Conservation (phyloP, 1,284 basidiomycete genomes). For the Entoloma clypeatum region DNA sequence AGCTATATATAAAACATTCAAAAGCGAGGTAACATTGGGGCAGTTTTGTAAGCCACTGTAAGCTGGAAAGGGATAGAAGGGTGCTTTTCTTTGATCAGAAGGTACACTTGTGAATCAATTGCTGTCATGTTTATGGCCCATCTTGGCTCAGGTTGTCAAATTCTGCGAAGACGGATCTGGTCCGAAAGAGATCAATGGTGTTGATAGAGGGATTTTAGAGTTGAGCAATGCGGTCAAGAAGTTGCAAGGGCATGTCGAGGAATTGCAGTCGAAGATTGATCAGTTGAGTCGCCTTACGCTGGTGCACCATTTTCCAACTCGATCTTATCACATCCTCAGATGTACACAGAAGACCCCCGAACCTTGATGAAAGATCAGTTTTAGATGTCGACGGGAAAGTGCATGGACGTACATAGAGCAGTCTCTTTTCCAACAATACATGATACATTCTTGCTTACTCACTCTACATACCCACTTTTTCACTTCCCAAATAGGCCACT, state of each 20-base stretch:
- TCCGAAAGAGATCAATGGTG: slow-evolving; percentile 52
- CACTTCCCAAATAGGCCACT: too few relatives aligned
- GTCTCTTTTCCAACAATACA: too few relatives aligned
- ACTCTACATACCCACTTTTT: too few relatives aligned
- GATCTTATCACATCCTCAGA: slow-evolving; percentile 34
- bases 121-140: background rate
- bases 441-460: too few relatives aligned
- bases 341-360: slow-evolving; percentile 63
- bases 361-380: too few relatives aligned
- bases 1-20: too few relatives aligned
- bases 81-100: slow-evolving; percentile 61
- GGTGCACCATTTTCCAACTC: background rate
- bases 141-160: slow-evolving; percentile 61
- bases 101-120: slow-evolving; percentile 39
- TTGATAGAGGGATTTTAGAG: slow-evolving; percentile 74
- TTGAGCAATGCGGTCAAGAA: slow-evolving; percentile 64
- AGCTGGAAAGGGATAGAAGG: slow-evolving; percentile 73
- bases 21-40: too few relatives aligned
- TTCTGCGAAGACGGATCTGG: slow-evolving; percentile 46
- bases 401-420: too few relatives aligned
- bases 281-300: slow-evolving; percentile 54
- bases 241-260: slow-evolving; percentile 64
- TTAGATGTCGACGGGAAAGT: too few relatives aligned
- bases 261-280: slow-evolving; percentile 63
- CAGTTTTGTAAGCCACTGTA: too few relatives aligned